phyloP scores from a whole-genome alignment of 2,329 filamentous ascomycete species.

The Xylaria sp. region DNA sequence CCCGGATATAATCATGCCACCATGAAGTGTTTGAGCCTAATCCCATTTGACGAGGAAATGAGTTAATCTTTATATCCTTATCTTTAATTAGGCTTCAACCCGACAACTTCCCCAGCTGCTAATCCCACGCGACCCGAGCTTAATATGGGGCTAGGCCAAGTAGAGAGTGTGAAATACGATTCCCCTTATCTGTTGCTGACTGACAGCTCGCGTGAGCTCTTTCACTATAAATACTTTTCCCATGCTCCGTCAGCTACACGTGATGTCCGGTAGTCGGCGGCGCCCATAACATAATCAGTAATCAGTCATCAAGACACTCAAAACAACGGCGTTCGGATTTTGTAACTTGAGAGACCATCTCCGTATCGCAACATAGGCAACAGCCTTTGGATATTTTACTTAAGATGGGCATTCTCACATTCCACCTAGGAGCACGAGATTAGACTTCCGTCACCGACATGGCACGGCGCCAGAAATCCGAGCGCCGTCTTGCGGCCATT shows the following conservation, averaged over 20 bases:
- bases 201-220: conserved; percentile 26
- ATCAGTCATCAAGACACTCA: neutral
- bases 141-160: conserved; percentile 1
- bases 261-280: conserved; percentile 26
- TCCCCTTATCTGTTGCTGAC: conserved; percentile 13
- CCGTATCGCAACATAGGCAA: conserved; percentile 1
- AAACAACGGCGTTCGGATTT: neutral
- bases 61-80: conserved; percentile 12
- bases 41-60: conserved; percentile 7
- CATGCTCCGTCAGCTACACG: conserved; percentile 15
- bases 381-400: neutral
- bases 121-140: conserved; percentile 23
- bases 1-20: conserved; percentile 7
- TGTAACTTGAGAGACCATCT: neutral
- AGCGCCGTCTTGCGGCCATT: conserved; percentile 6
- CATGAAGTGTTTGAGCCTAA: conserved; percentile 2
- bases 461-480: conserved; percentile 11
- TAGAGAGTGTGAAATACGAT: neutral
- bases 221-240: conserved; percentile 6
- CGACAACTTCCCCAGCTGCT: conserved; percentile 12
- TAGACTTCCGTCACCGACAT: neutral
- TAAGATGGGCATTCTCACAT: neutral
- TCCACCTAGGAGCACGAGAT: conserved; percentile 4
- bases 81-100: conserved; percentile 26
- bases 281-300: conserved; percentile 11